These are phyloP conservation scores for Mycosphaerelloides madeirae DNA, from an alignment of 2,329 filamentous ascomycete genomes.

Conservation along the genomic window DNA sequence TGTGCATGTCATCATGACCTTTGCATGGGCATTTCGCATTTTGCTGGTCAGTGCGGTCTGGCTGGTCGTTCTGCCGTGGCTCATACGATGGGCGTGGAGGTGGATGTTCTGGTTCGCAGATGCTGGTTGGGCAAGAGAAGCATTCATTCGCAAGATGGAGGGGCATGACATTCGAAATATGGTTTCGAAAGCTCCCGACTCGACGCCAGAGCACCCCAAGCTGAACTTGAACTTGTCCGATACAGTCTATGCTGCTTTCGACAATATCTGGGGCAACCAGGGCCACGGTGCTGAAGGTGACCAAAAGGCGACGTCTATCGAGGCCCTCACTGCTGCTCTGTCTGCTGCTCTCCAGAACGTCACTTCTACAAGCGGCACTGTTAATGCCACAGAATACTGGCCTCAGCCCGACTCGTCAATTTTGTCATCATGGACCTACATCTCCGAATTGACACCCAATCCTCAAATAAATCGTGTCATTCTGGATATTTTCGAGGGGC, in stretches of 20 bases:
- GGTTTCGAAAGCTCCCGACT: background rate
- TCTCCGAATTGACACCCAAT: constrained; percentile 65
- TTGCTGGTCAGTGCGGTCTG: constrained; percentile 78
- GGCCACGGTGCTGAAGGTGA: constrained; percentile 8
- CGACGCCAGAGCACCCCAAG: too few relatives aligned
- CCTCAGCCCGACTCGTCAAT: constrained; percentile 24
- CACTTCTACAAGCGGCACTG: background rate
- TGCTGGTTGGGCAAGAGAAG: constrained; percentile 57
- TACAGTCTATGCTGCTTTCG: constrained; percentile 9
- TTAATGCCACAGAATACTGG: constrained; percentile 12
- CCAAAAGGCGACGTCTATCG: constrained; percentile 3
- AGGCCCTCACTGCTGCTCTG: constrained; percentile 7
- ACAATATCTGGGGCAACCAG: constrained; percentile 9
- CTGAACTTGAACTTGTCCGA: background rate
- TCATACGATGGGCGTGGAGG: constrained; percentile 88
- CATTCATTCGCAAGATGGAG: constrained; percentile 25
- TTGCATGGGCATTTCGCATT: constrained; percentile 49
- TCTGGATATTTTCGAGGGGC: constrained; percentile 82
- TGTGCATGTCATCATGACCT: constrained; percentile 57
- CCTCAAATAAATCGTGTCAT: constrained; percentile 70
- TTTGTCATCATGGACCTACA: constrained; percentile 31
- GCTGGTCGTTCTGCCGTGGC: constrained; percentile 82
- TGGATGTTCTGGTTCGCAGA: constrained; percentile 93
- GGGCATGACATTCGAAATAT: constrained; percentile 1
- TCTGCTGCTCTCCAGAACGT: constrained; percentile 10